Evolutionary conservation across 345 rosid genomes (phyloP).

Genomic region (Erysimum cheiranthoides): DNA sequence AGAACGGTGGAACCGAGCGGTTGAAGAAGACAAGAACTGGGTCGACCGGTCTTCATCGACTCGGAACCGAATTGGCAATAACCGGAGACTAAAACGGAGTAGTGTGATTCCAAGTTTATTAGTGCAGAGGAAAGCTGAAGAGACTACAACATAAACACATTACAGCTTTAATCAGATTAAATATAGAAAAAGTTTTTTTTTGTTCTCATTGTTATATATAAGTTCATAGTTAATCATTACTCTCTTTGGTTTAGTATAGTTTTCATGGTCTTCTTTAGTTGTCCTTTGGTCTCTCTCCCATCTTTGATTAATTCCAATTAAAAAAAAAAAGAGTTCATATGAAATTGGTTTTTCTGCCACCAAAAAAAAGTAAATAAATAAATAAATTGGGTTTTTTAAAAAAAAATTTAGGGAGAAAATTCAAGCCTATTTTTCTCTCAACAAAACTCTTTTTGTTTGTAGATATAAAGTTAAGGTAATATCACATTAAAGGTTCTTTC

Average conservation of each 20-base stretch:
- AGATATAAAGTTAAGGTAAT: neutral
- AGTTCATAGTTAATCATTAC: conserved; percentile 28
- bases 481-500: neutral
- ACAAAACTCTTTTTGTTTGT: neutral
- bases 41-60: conserved; percentile 59
- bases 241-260: conserved; percentile 33
- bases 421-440: neutral
- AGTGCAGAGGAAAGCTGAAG: conserved; percentile 29
- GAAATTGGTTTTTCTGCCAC: neutral
- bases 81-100: conserved; percentile 40
- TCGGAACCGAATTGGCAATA: conserved; percentile 10
- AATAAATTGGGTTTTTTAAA: no score
- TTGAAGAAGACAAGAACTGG: conserved; percentile 70
- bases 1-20: conserved; percentile 79
- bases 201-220: conserved; percentile 34
- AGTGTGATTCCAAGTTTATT: conserved; percentile 34
- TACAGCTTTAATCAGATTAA: conserved; percentile 23
- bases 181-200: conserved; percentile 20
- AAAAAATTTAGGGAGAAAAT: neutral
- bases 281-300: neutral
- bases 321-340: neutral
- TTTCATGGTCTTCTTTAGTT: conserved; percentile 10
- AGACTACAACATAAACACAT: conserved; percentile 29
- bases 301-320: neutral
- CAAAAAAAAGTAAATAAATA: no score